phyloP scores from a whole-genome alignment of 2,329 filamentous ascomycete species.

The Ophiosphaerella korrae region DNA sequence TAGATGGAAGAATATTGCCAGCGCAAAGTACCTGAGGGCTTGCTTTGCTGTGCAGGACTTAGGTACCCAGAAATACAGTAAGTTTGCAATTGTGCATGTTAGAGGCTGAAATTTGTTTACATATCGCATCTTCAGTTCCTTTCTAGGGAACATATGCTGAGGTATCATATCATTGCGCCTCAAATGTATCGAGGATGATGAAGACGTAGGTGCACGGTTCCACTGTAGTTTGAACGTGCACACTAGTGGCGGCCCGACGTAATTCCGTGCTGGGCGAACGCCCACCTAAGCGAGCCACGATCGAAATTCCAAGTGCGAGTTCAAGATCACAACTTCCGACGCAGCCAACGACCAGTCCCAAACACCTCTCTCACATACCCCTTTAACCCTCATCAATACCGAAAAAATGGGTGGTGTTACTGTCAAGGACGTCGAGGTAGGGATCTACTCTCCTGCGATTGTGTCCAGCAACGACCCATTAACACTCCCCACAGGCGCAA shows the following conservation, averaged over 20 bases:
- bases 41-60: background rate
- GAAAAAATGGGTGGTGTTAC: slow-evolving; percentile 80
- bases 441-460: slow-evolving; percentile 47
- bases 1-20: too few species aligned
- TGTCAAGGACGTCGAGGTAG: slow-evolving; percentile 86
- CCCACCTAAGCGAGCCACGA: slow-evolving; percentile 26
- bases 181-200: too few species aligned
- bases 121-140: too few species aligned
- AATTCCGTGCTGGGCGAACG: slow-evolving; percentile 8
- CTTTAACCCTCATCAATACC: slow-evolving; percentile 49
- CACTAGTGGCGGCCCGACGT: slow-evolving; percentile 24
- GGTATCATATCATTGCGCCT: too few species aligned
- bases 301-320: slow-evolving; percentile 11
- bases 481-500: slow-evolving; percentile 65
- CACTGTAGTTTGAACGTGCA: background rate
- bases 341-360: slow-evolving; percentile 29
- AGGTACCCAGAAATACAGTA: too few species aligned
- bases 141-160: too few species aligned
- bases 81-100: too few species aligned
- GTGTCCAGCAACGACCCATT: slow-evolving; percentile 3
- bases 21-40: background rate
- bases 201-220: too few species aligned
- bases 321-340: slow-evolving; percentile 8
- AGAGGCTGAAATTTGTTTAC: too few species aligned
- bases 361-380: slow-evolving; percentile 24